A percentile compares a stretch with the other conserved stretches of the same genome.
Conservation (phyloP, 2,329 filamentous ascomycete species). For the Dactylonectria estremocensis region DNA sequence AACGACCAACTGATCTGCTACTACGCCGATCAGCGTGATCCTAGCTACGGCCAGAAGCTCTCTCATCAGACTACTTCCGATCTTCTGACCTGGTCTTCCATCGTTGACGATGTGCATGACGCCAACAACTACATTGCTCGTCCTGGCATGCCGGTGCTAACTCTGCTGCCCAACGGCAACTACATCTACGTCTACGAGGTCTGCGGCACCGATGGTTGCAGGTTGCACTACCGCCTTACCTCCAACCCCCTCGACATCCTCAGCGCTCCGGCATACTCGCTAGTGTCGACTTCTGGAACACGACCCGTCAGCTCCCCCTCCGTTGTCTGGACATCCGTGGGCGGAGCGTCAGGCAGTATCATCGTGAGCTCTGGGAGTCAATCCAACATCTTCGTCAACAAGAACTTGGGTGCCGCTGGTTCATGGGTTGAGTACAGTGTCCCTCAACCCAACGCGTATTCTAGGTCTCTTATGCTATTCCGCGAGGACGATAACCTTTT, state of each 20-base stretch:
- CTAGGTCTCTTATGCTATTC: slow-evolving; percentile 54
- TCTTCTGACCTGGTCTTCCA: slow-evolving; percentile 70
- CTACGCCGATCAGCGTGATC: slow-evolving; percentile 81
- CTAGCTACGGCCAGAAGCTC: slow-evolving; percentile 75
- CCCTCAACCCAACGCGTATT: slow-evolving; percentile 56
- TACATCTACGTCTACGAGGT: slow-evolving; percentile 76
- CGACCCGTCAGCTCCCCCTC: slow-evolving; percentile 60
- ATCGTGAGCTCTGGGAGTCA: slow-evolving; percentile 58
- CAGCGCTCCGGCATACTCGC: slow-evolving; percentile 47
- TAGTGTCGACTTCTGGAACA: slow-evolving; percentile 53
- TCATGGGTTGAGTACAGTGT: slow-evolving; percentile 56
- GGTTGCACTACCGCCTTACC: slow-evolving; percentile 62
- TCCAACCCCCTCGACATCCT: slow-evolving; percentile 56
- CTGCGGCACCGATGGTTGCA: slow-evolving; percentile 61
- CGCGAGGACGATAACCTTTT: slow-evolving; percentile 52
- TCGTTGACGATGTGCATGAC: slow-evolving; percentile 73
- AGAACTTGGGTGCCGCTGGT: slow-evolving; percentile 54
- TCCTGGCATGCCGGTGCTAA: slow-evolving; percentile 78
- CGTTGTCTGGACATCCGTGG: slow-evolving; percentile 60
- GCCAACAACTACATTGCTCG: slow-evolving; percentile 70
- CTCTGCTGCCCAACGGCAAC: slow-evolving; percentile 67
- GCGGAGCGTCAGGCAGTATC: slow-evolving; percentile 62
- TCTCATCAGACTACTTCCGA: slow-evolving; percentile 75
- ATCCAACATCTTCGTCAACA: slow-evolving; percentile 60
- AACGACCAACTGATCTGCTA: slow-evolving; percentile 74